Evolutionary conservation across 2,329 filamentous ascomycete species (phyloP), one percentile per base, ranked within the genome.

Genomic region (Cercospora sp.): DNA sequence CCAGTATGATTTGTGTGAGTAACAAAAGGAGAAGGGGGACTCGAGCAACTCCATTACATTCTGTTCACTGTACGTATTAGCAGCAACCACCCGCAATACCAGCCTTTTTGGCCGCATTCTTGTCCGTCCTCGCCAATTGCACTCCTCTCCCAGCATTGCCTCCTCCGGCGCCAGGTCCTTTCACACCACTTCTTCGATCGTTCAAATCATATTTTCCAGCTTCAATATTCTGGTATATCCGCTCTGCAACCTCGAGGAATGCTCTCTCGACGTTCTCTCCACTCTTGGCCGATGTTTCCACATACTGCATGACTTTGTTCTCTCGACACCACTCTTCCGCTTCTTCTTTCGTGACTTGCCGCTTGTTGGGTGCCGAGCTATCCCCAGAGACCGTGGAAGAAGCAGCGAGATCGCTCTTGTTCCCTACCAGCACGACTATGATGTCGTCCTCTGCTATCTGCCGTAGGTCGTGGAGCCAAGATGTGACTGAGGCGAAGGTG

Each of bases 141-240:
- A 85, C 79, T 3, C 78, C 79, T 64, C 79, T 78, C 2, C 77
- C 81, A 13, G 75, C 76, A 69, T 80, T 81, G 7, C 77, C 80
- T 63, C 79, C 82, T 79, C 73, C 84, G 79, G 74, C 88, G 78
- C 71, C 86, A 80, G 72, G 89, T 80, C 64, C 90, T 79, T 97
- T 98, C 69, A 99, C 94, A 28, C 95, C 95, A 69, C 91, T 94
- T 77, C 94, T 87, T 76, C 94, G 87, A 80, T 98, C 94, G 77
- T 97, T 96, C 73, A 98, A 83, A 81, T 99, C 94, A 79, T 98
- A 98, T 78, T 89, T 92, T 10, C 95, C 95, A 1, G 92, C 92
- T 83, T 97, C 93, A 70, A 99, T 97, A 76, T 98, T 98, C 79
- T 94, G 89, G 78, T 96, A 96, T 83, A 99, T 98, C 79, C 94